phyloP scores from a whole-genome alignment of 2,329 filamentous ascomycete species.

The Ophiostoma pallidulum region DNA sequence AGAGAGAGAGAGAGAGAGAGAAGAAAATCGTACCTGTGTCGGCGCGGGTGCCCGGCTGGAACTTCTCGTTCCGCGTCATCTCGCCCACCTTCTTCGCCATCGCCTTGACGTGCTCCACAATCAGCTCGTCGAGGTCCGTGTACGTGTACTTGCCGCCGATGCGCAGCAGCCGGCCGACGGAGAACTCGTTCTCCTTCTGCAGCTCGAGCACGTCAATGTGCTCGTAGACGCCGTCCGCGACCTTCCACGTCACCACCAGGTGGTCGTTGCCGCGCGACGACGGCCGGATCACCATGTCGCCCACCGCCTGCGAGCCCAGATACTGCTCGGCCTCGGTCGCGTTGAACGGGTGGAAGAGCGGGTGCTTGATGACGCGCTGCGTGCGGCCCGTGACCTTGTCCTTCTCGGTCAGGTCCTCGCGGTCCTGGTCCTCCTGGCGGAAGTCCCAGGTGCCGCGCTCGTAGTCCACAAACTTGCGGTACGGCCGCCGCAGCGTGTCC shows the following conservation, averaged over 20 bases:
- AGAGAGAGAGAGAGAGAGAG: conserved; percentile 18
- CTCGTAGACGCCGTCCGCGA: conserved; percentile 90
- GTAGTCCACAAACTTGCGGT: conserved; percentile 59
- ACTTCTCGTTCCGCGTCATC: conserved; percentile 91
- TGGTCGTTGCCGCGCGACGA: conserved; percentile 95
- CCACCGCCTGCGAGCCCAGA: conserved; percentile 72
- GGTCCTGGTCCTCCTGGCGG: conserved; percentile 68
- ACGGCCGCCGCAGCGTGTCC: conserved; percentile 65
- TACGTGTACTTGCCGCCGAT: conserved; percentile 87
- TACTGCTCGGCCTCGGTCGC: conserved; percentile 87
- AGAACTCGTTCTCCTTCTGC: conserved; percentile 95
- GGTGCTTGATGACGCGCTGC: conserved; percentile 94
- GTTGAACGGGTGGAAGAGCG: conserved; percentile 90
- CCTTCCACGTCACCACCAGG: conserved; percentile 95
- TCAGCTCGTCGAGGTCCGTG: conserved; percentile 92
- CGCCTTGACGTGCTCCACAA: conserved; percentile 92
- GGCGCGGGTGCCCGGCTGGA: conserved; percentile 67
- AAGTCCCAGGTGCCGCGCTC: conserved; percentile 81
- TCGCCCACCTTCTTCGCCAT: conserved; percentile 98
- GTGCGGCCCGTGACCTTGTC: conserved; percentile 76
- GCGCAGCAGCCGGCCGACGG: conserved; percentile 74
- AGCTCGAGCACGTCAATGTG: conserved; percentile 96
- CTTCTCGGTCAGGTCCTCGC: conserved; percentile 75
- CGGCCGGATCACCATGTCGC: conserved; percentile 89
- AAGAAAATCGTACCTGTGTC: conserved; percentile 89